These are phyloP conservation scores for Moniliophthora roreri DNA, from an alignment of 1,284 basidiomycete species.

Conservation along the genomic window DNA sequence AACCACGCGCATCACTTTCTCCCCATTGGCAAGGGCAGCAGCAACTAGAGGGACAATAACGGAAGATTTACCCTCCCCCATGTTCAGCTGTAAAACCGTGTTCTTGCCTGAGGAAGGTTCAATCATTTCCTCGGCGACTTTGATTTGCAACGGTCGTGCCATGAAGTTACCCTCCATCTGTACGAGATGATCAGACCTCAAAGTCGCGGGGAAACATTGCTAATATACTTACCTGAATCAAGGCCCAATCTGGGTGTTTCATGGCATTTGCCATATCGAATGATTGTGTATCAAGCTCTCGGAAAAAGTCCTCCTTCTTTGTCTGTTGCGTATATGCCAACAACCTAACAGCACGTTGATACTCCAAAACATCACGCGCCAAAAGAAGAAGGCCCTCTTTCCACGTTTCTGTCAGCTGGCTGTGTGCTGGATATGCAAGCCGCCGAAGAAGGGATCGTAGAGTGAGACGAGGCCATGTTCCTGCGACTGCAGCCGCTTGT, in stretches of 20 bases:
- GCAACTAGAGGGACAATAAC: slow-evolving; percentile 50
- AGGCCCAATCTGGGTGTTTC: slow-evolving; percentile 34
- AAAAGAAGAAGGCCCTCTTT: neutral
- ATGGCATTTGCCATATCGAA: slow-evolving; percentile 18
- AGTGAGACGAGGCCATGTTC: slow-evolving; percentile 5
- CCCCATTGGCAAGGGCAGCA: slow-evolving; percentile 38
- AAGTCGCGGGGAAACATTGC: neutral
- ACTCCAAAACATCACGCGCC: neutral
- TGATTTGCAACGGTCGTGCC: slow-evolving; percentile 38
- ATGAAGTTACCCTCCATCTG: slow-evolving; percentile 46
- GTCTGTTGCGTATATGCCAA: neutral
- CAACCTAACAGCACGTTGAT: neutral
- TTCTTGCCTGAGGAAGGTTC: slow-evolving; percentile 34
- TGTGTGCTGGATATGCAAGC: neutral
- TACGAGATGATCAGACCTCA: neutral
- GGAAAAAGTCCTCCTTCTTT: slow-evolving; percentile 24
- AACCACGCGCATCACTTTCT: slow-evolving; percentile 44
- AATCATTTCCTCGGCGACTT: slow-evolving; percentile 49
- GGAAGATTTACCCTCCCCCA: slow-evolving; percentile 60
- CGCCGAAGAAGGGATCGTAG: neutral
- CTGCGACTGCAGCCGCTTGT: neutral
- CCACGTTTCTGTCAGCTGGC: neutral
- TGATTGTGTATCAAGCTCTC: slow-evolving; percentile 26
- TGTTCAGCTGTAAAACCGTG: slow-evolving; percentile 50
- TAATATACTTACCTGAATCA: slow-evolving; percentile 30